A percentile compares a stretch with the other conserved stretches of the same genome.
These are phyloP conservation scores for Vanrija sp. DNA, from an alignment of 1,284 basidiomycete genomes.

Conservation along the genomic window DNA sequence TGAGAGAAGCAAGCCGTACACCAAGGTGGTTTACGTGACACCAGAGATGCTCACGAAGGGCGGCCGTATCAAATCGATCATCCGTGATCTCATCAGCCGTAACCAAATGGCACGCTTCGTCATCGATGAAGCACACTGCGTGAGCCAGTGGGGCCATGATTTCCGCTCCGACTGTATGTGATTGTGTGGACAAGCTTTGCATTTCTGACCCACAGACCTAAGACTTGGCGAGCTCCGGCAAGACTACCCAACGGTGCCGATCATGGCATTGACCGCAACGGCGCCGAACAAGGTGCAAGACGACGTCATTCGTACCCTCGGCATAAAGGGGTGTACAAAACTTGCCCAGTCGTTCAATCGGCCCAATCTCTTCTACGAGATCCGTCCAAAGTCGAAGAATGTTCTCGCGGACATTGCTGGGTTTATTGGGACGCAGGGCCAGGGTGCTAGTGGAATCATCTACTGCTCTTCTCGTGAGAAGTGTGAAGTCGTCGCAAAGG, in stretches of 20 bases:
- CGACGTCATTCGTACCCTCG: constrained; percentile 72
- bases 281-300: constrained; percentile 72
- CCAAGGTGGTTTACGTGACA: constrained; percentile 80
- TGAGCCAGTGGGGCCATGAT: constrained; percentile 56
- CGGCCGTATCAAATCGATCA: constrained; percentile 56
- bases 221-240: constrained; percentile 64
- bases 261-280: constrained; percentile 96
- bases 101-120: constrained; percentile 80
- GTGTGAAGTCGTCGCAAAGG: constrained; percentile 74
- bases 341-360: constrained; percentile 89
- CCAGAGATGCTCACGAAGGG: constrained; percentile 81
- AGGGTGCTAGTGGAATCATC: constrained; percentile 72
- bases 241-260: constrained; percentile 72
- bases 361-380: constrained; percentile 78
- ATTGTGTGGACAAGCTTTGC: no score
- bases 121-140: constrained; percentile 94
- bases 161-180: constrained; percentile 47
- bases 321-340: constrained; percentile 59
- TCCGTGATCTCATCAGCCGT: constrained; percentile 59
- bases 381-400: constrained; percentile 60
- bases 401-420: constrained; percentile 64
- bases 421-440: constrained; percentile 64
- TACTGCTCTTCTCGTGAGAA: constrained; percentile 71
- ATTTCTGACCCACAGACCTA: constrained; percentile 50
- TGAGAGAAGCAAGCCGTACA: constrained; percentile 47